These are phyloP conservation scores for Aspergillus glaucus DNA, from an alignment of 2,329 filamentous ascomycete species.

Conservation along the genomic window DNA sequence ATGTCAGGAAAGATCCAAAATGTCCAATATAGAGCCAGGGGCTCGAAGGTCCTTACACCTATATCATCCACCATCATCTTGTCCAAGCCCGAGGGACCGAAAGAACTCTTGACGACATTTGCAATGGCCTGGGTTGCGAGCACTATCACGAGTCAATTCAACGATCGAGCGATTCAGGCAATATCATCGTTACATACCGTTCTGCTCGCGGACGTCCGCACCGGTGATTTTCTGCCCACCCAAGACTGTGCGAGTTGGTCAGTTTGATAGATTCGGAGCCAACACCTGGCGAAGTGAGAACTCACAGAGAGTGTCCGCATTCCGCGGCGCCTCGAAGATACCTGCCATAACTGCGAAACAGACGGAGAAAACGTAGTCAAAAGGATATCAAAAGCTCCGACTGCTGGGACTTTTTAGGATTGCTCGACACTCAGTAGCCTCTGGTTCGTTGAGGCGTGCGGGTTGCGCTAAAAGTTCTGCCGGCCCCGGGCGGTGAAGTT, in stretches of 20 bases:
- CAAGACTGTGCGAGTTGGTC: constrained; percentile 56
- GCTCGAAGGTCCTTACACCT: constrained; percentile 55
- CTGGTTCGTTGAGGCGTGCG: constrained; percentile 3
- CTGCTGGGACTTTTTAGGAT: constrained; percentile 16
- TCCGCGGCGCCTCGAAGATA: constrained; percentile 92
- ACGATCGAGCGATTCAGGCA: constrained; percentile 4
- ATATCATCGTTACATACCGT: constrained; percentile 54
- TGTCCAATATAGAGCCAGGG: constrained; percentile 9
- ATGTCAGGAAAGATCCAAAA: constrained; percentile 7
- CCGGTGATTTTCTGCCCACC: constrained; percentile 97
- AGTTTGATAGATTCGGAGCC: constrained; percentile 15
- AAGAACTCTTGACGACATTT: constrained; percentile 98
- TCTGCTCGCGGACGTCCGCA: constrained; percentile 93
- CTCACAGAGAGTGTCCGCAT: constrained; percentile 81
- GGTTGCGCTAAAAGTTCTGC: constrained; percentile 38
- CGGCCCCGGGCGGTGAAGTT: constrained; percentile 33
- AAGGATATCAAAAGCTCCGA: constrained; percentile 21
- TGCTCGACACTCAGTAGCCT: background rate
- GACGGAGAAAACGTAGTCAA: constrained; percentile 16
- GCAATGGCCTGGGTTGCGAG: constrained; percentile 93
- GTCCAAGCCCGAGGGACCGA: constrained; percentile 91
- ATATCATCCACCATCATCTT: constrained; percentile 99
- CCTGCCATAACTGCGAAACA: constrained; percentile 62
- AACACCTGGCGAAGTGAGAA: background rate
- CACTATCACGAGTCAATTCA: constrained; percentile 47